Evolutionary conservation across 1,139 yeast species (phyloP).

Genomic region (Yamadazyma sp.): DNA sequence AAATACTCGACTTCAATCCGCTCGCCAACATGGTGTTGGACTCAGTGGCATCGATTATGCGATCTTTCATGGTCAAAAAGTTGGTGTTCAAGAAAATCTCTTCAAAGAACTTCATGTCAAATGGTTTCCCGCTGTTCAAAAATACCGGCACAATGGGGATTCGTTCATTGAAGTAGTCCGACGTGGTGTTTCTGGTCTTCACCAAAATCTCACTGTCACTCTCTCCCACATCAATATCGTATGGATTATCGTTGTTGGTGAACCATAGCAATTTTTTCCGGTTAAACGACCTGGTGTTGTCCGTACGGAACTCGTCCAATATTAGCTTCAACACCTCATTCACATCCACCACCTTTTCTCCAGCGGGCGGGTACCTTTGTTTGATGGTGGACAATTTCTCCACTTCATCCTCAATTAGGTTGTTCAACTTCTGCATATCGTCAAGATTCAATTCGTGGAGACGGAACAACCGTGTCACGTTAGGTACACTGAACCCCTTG

Average conservation of each 20-base stretch:
- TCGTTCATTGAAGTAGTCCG: conserved; percentile 54
- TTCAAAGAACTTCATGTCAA: conserved; percentile 55
- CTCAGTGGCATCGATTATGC: conserved; percentile 4
- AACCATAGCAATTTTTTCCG: conserved; percentile 41
- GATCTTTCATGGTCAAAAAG: conserved; percentile 26
- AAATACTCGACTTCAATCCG: conserved; percentile 49
- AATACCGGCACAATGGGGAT: conserved; percentile 68
- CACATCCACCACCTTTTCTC: conserved; percentile 36
- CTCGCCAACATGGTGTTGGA: conserved; percentile 42
- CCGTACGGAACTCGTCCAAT: conserved; percentile 32
- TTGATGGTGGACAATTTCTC: conserved; percentile 14
- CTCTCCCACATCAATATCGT: conserved; percentile 8
- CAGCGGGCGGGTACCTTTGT: conserved; percentile 15
- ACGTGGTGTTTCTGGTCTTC: conserved; percentile 55
- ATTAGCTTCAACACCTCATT: conserved; percentile 32
- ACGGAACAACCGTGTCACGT: conserved; percentile 31
- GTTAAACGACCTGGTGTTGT: conserved; percentile 20
- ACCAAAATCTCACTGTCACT: conserved; percentile 12
- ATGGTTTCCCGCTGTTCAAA: conserved; percentile 35
- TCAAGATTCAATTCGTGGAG: conserved; percentile 37
- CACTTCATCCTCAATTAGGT: conserved; percentile 30
- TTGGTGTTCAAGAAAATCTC: conserved; percentile 52
- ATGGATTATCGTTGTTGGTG: conserved; percentile 43
- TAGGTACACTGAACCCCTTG: conserved; percentile 29
- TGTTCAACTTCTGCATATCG: conserved; percentile 41